Evolutionary conservation across 352 stramenopile species (phyloP).

Genomic region (Hyaloperonospora arabidopsidis): DNA sequence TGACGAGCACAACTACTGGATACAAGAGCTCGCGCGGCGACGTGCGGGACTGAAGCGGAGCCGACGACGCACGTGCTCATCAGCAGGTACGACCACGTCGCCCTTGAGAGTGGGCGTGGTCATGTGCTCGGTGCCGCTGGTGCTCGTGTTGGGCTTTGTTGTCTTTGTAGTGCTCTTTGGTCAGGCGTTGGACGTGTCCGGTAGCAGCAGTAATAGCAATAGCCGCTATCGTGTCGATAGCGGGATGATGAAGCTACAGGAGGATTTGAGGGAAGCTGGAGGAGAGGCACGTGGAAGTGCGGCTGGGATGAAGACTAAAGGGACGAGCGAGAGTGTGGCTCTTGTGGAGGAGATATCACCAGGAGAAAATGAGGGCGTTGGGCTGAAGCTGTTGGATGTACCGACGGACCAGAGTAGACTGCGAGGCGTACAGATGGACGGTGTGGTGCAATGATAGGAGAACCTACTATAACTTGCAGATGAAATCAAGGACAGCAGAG

Average conservation of each 20-base stretch:
- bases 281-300: slow-evolving; percentile 11
- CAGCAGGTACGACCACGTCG: slow-evolving; percentile 36
- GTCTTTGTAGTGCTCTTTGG: slow-evolving; percentile 48
- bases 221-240: no score
- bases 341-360: not conserved
- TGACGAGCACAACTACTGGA: slow-evolving; percentile 65
- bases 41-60: slow-evolving; percentile 27
- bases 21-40: slow-evolving; percentile 59
- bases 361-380: not conserved
- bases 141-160: slow-evolving; percentile 50
- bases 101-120: slow-evolving; percentile 47
- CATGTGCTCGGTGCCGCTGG: slow-evolving; percentile 65
- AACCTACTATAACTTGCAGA: no score
- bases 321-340: not conserved
- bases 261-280: slow-evolving; percentile 3
- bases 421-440: not conserved
- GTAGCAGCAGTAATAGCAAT: slow-evolving; percentile 18
- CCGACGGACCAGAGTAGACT: not conserved
- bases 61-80: slow-evolving; percentile 32
- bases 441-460: not conserved
- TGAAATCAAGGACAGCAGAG: no score
- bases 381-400: not conserved
- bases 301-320: slow-evolving; percentile 19
- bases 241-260: slow-evolving; percentile 8
- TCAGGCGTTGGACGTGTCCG: slow-evolving; percentile 12